Evolutionary conservation across 1,284 basidiomycete genomes (phyloP), one percentile per base, ranked within the genome.

Genomic region (Austropuccinia psidii): DNA sequence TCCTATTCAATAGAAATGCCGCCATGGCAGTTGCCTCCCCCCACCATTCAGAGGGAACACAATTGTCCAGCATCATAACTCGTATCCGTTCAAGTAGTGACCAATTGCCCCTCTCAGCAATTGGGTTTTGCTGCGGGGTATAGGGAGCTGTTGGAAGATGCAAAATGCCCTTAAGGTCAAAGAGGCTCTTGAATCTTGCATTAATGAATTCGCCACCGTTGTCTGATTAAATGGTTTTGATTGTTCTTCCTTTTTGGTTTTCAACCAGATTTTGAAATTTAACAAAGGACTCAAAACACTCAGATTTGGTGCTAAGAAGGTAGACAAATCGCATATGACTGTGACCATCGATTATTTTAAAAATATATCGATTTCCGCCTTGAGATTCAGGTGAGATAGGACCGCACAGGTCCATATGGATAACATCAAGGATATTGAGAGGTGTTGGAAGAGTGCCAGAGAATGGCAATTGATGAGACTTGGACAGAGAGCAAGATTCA

Each of bases 391-490:
- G 62, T 4, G 29, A 13, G 21, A 65, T 65, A 31, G 62, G 62
- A 2, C 62, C 62, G 37, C 62, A 65, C 19, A 65, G 37, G 17
- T 65, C 62, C 24, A 50, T 65, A 19, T 65, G 62, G 31, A 65
- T 45, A 17, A 50, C 43, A 17, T 65, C 45, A 27, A 65, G 47
- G 50, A 52, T 13, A 4, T 37, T 29, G 2, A 17, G 9, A 5
- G 47, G 31, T 35, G 37, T n/a, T 2, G 62, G 47, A 65, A 65
- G 50, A 19, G 45, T 11, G 29, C 43, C 47, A 13, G 27, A 29
- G 17, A n/a, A 65, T 17, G 45, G 31, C 39, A 7, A 7, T 8
- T 29, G 47, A 37, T 19, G 27, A 29, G 62, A 65, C 37, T 65
- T 65, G 31, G 62, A 49, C 2, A 52, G n/a, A 13, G 47, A 50